Conservation (phyloP, 2,329 filamentous ascomycete genomes). For the Phyllosticta citribraziliensis region DNA sequence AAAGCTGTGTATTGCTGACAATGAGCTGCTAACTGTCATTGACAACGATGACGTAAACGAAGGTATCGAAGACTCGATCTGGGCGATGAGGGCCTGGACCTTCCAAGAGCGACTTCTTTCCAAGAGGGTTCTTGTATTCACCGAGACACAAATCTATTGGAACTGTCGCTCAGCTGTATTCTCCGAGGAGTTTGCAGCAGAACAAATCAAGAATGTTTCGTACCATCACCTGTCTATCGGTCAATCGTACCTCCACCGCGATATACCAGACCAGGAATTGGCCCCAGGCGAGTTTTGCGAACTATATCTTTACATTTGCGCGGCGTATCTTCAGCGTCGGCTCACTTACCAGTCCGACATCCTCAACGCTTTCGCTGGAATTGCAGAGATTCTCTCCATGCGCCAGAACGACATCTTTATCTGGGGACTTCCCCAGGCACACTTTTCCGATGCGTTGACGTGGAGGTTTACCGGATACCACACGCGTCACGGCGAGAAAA, state of each 20-base stretch:
- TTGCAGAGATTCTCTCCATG: neutral
- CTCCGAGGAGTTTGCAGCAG: slow-evolving; percentile 3
- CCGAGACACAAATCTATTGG: neutral
- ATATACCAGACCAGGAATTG: neutral
- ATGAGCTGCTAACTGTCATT: neutral
- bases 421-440: neutral
- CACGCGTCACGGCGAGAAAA: neutral
- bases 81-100: slow-evolving; percentile 10
- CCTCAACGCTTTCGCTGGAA: slow-evolving; percentile 11
- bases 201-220: neutral
- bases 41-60: neutral
- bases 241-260: neutral
- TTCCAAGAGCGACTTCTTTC: slow-evolving; percentile 11
- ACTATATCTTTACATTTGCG: neutral
- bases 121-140: slow-evolving; percentile 1
- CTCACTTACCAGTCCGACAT: slow-evolving; percentile 4
- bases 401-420: neutral
- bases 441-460: neutral
- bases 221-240: neutral
- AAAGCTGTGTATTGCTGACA: neutral
- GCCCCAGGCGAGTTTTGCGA: neutral
- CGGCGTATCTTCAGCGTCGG: neutral
- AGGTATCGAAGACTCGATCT: neutral
- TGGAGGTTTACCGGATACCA: neutral
- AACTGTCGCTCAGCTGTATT: neutral